Base-by-base conservation (phyloP, 2,329 filamentous ascomycete species). In the Trichoderma hamatum region DNA sequence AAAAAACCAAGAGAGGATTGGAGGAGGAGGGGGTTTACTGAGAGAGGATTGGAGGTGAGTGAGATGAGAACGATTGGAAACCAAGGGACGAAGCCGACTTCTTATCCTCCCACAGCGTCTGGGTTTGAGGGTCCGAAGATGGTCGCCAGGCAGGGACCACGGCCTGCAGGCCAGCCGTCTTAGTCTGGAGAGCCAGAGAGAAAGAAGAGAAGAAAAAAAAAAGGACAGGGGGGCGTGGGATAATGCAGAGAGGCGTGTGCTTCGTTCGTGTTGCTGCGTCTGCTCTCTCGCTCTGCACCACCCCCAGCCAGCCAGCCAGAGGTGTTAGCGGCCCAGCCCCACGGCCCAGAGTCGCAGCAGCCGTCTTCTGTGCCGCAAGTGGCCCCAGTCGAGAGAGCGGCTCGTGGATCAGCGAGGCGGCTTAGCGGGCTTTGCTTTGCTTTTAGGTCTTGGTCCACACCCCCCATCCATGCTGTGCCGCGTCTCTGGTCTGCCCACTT, bases 1-100 rank as follows among this genome's bases (percentile, higher is more conserved):
- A 43, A 36, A 28, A 49, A 51, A 59, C 16, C 36, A 66, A 66
- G n/a, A 49, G 54, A 36, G 54, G 16, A 51, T 30, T 58, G 69
- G 65, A 58, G 55, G 28, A 30, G 30, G 30, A 30, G 30, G 30
- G 30, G 30, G 30, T 5, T 30, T 30, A 7, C 9, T 30, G 30
- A 30, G 30, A 30, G 54, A 36, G 54, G 16, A 59, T 26, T 58
- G 69, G 65, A 58, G 55, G 28, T 56, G 56, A 66, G 66, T 64
- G 56, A 52, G 64, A 59, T 61, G 61, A 56, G 70, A 72, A 71
- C 70, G 73, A 73, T 72, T 72, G 71, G 73, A 73, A 72, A 73
- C 56, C 69, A 74, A 67, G 71, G 73, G 76, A 74, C 73, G 71
- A 75, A 56, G 62, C 51, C 70, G 64, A 72, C 72, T 77, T 76